phyloP scores from a whole-genome alignment of 352 stramenopile species.

The Pseudoperonospora humuli region DNA sequence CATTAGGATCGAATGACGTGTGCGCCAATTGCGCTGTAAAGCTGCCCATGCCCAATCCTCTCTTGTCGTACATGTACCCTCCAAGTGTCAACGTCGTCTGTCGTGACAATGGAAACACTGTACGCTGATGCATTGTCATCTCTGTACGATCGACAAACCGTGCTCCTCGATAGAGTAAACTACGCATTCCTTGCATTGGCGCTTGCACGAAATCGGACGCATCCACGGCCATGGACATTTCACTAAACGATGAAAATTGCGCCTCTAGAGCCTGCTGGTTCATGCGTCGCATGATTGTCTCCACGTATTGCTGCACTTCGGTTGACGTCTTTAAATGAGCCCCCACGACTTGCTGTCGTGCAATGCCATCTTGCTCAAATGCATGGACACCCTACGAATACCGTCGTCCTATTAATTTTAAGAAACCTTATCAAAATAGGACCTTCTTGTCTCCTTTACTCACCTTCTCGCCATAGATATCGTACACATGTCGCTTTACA shows the following conservation, averaged over 20 bases:
- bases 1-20: slow-evolving; percentile 52
- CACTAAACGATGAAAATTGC: slow-evolving; percentile 73
- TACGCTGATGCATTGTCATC: slow-evolving; percentile 78
- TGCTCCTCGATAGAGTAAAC: slow-evolving; percentile 36
- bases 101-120: slow-evolving; percentile 49
- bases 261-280: slow-evolving; percentile 67
- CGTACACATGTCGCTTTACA: slow-evolving; percentile 59
- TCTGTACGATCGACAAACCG: slow-evolving; percentile 55
- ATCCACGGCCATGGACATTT: slow-evolving; percentile 77
- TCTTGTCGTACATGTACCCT: slow-evolving; percentile 81
- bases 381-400: slow-evolving; percentile 38
- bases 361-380: slow-evolving; percentile 47
- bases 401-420: slow-evolving; percentile 8
- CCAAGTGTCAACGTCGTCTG: slow-evolving; percentile 56
- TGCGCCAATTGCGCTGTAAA: slow-evolving; percentile 62
- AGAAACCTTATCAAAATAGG: not conserved
- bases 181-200: slow-evolving; percentile 49
- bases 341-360: slow-evolving; percentile 28
- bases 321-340: slow-evolving; percentile 40
- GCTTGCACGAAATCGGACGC: slow-evolving; percentile 60
- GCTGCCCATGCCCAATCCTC: slow-evolving; percentile 57
- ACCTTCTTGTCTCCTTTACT: not conserved
- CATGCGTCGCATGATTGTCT: slow-evolving; percentile 46
- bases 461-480: slow-evolving; percentile 67
- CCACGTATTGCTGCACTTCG: slow-evolving; percentile 45